phyloP scores from a whole-genome alignment of 140 eudicot genomes.

The Anethum foeniculum region DNA sequence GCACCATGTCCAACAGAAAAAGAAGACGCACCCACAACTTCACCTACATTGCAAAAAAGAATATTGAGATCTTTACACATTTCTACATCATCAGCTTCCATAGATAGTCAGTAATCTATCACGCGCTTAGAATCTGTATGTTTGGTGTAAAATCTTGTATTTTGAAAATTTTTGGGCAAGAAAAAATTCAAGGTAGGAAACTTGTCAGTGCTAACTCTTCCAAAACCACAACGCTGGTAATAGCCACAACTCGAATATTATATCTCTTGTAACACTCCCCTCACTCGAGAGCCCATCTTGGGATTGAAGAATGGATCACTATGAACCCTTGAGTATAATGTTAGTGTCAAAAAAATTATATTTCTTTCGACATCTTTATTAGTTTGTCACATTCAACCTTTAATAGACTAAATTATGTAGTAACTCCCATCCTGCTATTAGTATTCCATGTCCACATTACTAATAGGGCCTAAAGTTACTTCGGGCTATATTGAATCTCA shows the following conservation, averaged over 20 bases:
- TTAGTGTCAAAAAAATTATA: neutral
- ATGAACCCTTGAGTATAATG: neutral
- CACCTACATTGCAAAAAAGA: conserved; percentile 48
- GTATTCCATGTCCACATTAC: neutral
- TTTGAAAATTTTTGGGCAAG: neutral
- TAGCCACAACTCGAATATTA: neutral
- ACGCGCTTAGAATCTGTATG: neutral
- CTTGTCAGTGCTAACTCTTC: neutral
- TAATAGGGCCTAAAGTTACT: neutral
- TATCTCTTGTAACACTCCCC: neutral
- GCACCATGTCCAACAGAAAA: conserved; percentile 85
- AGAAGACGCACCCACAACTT: conserved; percentile 90
- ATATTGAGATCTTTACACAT: conserved; percentile 9
- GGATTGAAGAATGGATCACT: neutral
- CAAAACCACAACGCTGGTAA: neutral
- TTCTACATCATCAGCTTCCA: neutral
- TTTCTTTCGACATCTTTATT: neutral
- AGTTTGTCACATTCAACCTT: neutral
- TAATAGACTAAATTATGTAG: neutral
- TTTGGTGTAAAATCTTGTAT: neutral
- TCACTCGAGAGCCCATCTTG: neutral
- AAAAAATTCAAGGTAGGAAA: neutral
- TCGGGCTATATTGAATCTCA: neutral
- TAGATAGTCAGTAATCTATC: neutral
- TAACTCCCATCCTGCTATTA: neutral